Evolutionary conservation across 1,139 yeast genomes (phyloP), one percentile per base, ranked within the genome.

Genomic region (Geotrichum cucujoidarum): DNA sequence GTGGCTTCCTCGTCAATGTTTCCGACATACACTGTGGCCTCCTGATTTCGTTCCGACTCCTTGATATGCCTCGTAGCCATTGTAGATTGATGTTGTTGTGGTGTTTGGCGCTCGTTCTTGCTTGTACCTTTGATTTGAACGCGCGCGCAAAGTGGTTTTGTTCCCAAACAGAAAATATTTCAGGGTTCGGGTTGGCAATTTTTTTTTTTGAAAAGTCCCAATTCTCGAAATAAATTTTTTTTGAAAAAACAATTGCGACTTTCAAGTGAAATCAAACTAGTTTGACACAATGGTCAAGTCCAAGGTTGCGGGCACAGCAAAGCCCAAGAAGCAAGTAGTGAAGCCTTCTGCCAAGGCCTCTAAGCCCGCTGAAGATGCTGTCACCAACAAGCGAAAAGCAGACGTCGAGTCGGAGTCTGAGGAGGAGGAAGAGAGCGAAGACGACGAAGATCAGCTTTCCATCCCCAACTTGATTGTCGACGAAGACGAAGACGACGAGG

Each of bases 21-120:
- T 1, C 97, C 97, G 22, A 90, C 76, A 62, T 88, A 92, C 2
- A 90, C 66, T 0, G 95, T 79, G 1, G 81, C 80, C 36, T 80
- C 81, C 44, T 77, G 77, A 59, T 82, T 81, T 46, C 82, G 70
- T 30, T 59, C 64, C 8, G 57, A 42, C 41, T 55, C 58, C 35
- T 43, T 49, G 10, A 31, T 27, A 17, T 53, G 52, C 34, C 37
- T 45, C 13, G 38, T 40, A 13, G 52, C 36, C 52, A 49, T 49
- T 18, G 40, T 32, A 13, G 5, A 6, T 24, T 6, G 10, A 24
- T 24, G 6, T 24, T 6, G 10, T 10, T 24, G 27, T 24, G 27
- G 27, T 24, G n/a, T n/a, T n/a, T n/a, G n/a, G n/a, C n/a, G n/a
- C n/a, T n/a, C n/a, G n/a, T n/a, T n/a, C n/a, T n/a, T n/a, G n/a